Evolutionary conservation across 169 alveolate genomes (phyloP).

Genomic region (Besnoitia besnoiti): DNA sequence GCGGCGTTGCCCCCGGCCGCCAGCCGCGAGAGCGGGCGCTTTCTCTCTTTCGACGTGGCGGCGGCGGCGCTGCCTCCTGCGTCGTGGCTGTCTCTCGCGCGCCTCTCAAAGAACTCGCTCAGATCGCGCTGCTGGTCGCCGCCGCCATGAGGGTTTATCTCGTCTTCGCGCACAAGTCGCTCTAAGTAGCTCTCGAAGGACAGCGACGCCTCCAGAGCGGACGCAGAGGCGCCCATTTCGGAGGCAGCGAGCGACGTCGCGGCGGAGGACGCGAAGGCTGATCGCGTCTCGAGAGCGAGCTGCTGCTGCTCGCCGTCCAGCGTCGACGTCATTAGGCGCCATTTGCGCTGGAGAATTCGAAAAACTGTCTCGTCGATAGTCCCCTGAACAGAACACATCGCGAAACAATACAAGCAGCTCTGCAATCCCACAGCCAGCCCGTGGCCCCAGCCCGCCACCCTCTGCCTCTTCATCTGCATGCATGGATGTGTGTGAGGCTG

Average conservation of each 20-base stretch:
- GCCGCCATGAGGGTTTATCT: background rate
- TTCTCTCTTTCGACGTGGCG: too few relatives aligned
- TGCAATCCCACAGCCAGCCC: too few relatives aligned
- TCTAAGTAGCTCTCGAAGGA: background rate
- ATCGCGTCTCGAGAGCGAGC: background rate
- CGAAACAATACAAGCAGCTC: background rate
- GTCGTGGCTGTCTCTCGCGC: background rate
- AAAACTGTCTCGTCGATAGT: slow-evolving; percentile 67
- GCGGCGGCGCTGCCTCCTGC: background rate
- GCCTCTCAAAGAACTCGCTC: background rate
- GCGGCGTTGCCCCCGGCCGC: too few relatives aligned
- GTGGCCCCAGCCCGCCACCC: background rate
- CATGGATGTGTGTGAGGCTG: too few relatives aligned
- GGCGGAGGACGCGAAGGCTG: background rate
- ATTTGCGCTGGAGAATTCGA: slow-evolving; percentile 73
- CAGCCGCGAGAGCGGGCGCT: too few relatives aligned
- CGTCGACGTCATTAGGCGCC: slow-evolving; percentile 83
- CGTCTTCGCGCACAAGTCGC: background rate
- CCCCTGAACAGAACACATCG: slow-evolving; percentile 1
- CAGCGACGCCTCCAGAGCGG: too few relatives aligned
- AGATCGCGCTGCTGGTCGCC: background rate
- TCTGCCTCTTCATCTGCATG: too few relatives aligned
- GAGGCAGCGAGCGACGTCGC: background rate
- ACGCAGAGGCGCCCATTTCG: background rate
- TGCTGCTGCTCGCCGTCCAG: slow-evolving; percentile 68